Base-by-base conservation (phyloP, 495 filamentous ascomycete genomes). In the Penicillium steckii region DNA sequence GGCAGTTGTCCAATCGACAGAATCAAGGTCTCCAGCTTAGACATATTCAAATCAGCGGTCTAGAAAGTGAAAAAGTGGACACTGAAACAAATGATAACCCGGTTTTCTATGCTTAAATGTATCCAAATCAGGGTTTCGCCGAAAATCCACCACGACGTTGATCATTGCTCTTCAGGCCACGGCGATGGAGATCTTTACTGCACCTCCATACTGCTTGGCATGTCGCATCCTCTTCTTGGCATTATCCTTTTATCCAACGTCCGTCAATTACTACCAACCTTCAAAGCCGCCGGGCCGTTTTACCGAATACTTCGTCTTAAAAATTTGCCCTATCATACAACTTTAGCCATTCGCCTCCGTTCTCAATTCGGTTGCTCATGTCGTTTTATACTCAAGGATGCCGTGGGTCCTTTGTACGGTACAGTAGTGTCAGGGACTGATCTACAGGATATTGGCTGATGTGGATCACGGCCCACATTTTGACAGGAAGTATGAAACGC, bases 81-180 rank as follows among this genome's bases (percentile, higher is more conserved):
- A 4, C 26, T 27, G 32, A 13, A 13, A 12, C 33, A 37, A 17
- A 37, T 15, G 5, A 37, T 7, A 37, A 37, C 12, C 33, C 44
- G 37, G 8, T 15, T 24, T 40, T 7, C 8, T 37, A 41, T 22
- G 17, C 38, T n/a, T 6, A 53, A 35, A 35, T 42, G 0, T 38
- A 25, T 35, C 42, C 44, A 19, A 48, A 53, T 53, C 44, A 46
- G n/a, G n/a, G n/a, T n/a, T n/a, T n/a, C n/a, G n/a, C n/a, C n/a
- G n/a, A 13, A 12, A 19, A 18, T 4, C 13, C 21, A 8, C 42
- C 15, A 15, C 17, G 12, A 15, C 18, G 58, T 47, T 47, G 58
- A 61, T 61, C 58, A 53, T 54, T 61, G 48, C 58, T 61, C 29
- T 47, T 51, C 58, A 41, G 25, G 58, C 37, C 58, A 61, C 58